Base-by-base conservation (phyloP, 108 stramenopile species). In the Mayamaea pseudoterrestris region DNA sequence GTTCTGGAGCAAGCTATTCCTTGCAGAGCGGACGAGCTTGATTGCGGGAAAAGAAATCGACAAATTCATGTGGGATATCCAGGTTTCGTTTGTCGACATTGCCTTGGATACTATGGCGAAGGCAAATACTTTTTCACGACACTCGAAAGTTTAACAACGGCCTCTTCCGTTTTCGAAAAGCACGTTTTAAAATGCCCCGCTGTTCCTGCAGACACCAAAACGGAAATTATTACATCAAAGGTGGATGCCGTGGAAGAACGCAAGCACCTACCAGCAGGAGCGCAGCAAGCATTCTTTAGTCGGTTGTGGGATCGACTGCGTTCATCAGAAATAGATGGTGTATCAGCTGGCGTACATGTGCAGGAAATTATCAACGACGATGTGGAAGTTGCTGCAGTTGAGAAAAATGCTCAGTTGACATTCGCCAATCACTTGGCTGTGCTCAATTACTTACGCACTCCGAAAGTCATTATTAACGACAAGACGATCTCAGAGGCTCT, bases 261-360 rank as follows among this genome's bases (percentile, higher is more conserved):
- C 44, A 60, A 58, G 39, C 41, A 50, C 13, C 17, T 57, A 14
- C 52, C 53, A 14, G 23, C 23, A 12, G 73, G 73, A 16, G 42
- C 61, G 13, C 73, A 75, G 50, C 50, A 47, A 37, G 57, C 57
- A 16, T 75, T 53, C 46, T 75, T 60, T 45, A 21, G 16, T 14
- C 64, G 65, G 24, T 39, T 69, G 17, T 75, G 61, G 64, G 55
- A 66, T 44, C 65, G 73, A 9, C 41, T 74, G n/a, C 73, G 60
- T 20, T 18, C 36, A 11, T 24, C 36, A 1, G 24, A 11, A 1
- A 22, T 47, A 21, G 36, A 34, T 12, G 45, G 40, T 41, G 49
- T 30, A 16, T 9, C 35, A 30, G 36, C 7, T 12, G 40, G 30
- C 27, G 20, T 57, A 17, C 34, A 44, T 35, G 22, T 45, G 9